A percentile compares a stretch with the other conserved stretches of the same genome.
Conservation (phyloP, 2,329 filamentous ascomycete species). For the Tolypocladium ovalisporum region DNA sequence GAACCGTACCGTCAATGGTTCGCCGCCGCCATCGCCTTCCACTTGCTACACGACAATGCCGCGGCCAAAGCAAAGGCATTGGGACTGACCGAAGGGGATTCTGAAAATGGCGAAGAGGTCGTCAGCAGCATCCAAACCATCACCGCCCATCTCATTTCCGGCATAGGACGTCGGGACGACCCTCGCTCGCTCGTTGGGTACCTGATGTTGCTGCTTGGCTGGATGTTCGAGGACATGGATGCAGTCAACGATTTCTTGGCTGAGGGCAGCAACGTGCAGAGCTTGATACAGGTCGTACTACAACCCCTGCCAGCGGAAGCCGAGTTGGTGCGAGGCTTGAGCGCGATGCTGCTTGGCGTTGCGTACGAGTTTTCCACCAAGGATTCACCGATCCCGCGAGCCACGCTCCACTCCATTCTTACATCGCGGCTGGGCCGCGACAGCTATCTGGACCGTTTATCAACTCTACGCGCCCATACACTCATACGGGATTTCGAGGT, state of each 20-base stretch:
- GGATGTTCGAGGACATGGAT: constrained; percentile 86
- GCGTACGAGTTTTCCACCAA: constrained; percentile 97
- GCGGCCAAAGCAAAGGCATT: constrained; percentile 72
- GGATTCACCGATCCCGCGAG: constrained; percentile 80
- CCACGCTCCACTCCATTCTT: constrained; percentile 70
- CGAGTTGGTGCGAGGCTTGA: constrained; percentile 67
- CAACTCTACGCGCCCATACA: constrained; percentile 65
- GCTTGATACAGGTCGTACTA: constrained; percentile 61
- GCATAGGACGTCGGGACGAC: constrained; percentile 66
- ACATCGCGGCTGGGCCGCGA: constrained; percentile 70
- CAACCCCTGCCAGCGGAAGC: constrained; percentile 49
- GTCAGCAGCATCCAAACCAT: constrained; percentile 88
- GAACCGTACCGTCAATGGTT: constrained; percentile 91
- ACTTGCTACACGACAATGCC: constrained; percentile 70
- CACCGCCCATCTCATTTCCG: constrained; percentile 73
- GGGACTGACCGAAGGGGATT: constrained; percentile 79
- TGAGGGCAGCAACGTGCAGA: constrained; percentile 88
- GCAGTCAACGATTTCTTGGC: constrained; percentile 87
- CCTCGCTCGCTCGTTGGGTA: constrained; percentile 74
- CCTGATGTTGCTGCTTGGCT: constrained; percentile 76
- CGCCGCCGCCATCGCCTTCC: constrained; percentile 75
- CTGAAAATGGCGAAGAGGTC: constrained; percentile 82
- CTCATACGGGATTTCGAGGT: constrained; percentile 86
- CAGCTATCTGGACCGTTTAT: constrained; percentile 74
- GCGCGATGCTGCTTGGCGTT: constrained; percentile 73